Base-by-base conservation (phyloP, 2,329 filamentous ascomycete species). In the Pezicula neosporulosa region DNA sequence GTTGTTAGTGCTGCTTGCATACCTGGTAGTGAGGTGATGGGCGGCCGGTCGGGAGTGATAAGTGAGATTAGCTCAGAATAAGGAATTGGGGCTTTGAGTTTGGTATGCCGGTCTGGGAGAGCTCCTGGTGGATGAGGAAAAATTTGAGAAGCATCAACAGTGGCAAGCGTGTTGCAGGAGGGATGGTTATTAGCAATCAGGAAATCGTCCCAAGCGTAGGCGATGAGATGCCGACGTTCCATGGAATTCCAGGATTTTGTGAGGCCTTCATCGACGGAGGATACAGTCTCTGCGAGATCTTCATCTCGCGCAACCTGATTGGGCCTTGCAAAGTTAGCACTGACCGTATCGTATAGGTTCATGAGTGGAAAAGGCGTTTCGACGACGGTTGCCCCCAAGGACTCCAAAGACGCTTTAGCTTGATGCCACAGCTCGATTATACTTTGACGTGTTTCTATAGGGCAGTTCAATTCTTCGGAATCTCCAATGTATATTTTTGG, bases 401-500 rank as follows among this genome's bases (percentile, higher is more conserved):
- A 47, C 52, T 69, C 64, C 2, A 71, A 54, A 3, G 55, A 56
- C 3, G 48, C 46, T 41, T 58, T 58, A 16, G 68, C 62, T 27
- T 60, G 47, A 10, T 63, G 50, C 67, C 68, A 71, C 12, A 39
- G 37, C 12, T 39, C 15, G n/a, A 39, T 10, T 16, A 39, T 39
- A 10, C 9, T 13, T 18, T 39, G 37, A 15, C 37, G 37, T 9
- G 37, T 39, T 16, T 16, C 19, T 39, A 39, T 39, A 16, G 37
- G 8, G 15, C 37, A 18, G 37, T 39, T 39, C 37, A 39, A 15
- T 21, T 16, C 37, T 10, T 68, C 68, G 13, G 28, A 41, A n/a
- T 52, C 16, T 6, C 76, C 76, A 30, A 80, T 70, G 57, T 75
- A 81, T 69, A 80, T 77, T 15, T 68, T 71, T 0, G 77, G 78